Conservation (phyloP, 148 eudicot species). For the Limonium bicolor region DNA sequence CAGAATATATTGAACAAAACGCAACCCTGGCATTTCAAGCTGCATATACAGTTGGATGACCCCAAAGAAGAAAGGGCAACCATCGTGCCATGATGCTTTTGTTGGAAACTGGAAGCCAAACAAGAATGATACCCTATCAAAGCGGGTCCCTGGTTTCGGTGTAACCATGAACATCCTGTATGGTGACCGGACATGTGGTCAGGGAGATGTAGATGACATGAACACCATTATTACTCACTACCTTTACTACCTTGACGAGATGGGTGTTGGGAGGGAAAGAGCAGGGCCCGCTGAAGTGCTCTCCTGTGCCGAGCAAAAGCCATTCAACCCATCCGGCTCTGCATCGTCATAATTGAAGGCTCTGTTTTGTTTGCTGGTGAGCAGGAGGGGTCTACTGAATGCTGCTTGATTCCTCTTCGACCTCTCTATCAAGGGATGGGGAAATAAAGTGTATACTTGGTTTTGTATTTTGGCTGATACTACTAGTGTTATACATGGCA, state of each 20-base stretch:
- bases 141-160: slow-evolving; percentile 84
- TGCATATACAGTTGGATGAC: slow-evolving; percentile 88
- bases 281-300: slow-evolving; percentile 62
- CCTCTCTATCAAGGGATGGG: no score
- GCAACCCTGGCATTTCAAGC: slow-evolving; percentile 83
- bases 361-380: neutral
- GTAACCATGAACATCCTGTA: slow-evolving; percentile 74
- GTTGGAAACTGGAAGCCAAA: slow-evolving; percentile 82
- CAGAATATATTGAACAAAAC: slow-evolving; percentile 87
- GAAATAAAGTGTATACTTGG: no score
- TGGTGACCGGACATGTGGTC: slow-evolving; percentile 63
- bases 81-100: slow-evolving; percentile 74
- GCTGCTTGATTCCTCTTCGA: no score
- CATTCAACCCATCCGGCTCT: slow-evolving; percentile 38
- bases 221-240: slow-evolving; percentile 61
- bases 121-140: slow-evolving; percentile 65
- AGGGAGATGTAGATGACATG: slow-evolving; percentile 70
- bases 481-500: no score
- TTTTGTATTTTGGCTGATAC: no score
- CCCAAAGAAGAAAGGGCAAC: slow-evolving; percentile 55
- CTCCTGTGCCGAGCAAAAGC: slow-evolving; percentile 62
- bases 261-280: slow-evolving; percentile 78
- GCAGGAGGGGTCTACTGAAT: no score
- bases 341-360: slow-evolving; percentile 31
- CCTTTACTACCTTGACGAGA: slow-evolving; percentile 61